A percentile compares a stretch with the other conserved stretches of the same genome.
These are phyloP conservation scores for Saccharomycopsis amapae DNA, from an alignment of 805 yeast species.

Conservation along the genomic window DNA sequence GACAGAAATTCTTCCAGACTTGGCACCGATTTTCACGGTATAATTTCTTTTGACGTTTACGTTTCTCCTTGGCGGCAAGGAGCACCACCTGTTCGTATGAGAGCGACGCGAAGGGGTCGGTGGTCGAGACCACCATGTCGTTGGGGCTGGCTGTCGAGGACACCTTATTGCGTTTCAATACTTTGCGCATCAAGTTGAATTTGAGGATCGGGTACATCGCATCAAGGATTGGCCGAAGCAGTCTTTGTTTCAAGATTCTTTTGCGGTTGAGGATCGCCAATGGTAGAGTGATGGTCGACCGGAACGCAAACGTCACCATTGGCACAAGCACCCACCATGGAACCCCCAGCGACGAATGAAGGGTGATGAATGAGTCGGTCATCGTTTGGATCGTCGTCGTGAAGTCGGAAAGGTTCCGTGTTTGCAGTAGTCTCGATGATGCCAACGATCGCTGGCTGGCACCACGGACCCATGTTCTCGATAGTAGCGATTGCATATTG, in stretches of 20 bases:
- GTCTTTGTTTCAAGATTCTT: constrained; percentile 63
- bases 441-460: too few species aligned
- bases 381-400: too few species aligned
- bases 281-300: constrained; percentile 69
- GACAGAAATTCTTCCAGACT: constrained; percentile 67
- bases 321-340: constrained; percentile 88
- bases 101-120: constrained; percentile 34
- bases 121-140: constrained; percentile 21
- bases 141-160: neutral
- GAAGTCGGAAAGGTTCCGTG: too few species aligned
- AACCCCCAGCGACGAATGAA: constrained; percentile 52
- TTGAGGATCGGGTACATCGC: constrained; percentile 73
- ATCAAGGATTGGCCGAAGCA: constrained; percentile 59
- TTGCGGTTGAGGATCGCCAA: constrained; percentile 66
- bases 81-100: constrained; percentile 74
- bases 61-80: constrained; percentile 67
- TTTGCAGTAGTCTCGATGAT: too few species aligned
- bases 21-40: constrained; percentile 64
- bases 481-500: too few species aligned
- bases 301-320: constrained; percentile 53
- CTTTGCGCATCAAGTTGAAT: constrained; percentile 41
- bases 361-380: constrained; percentile 34
- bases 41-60: constrained; percentile 65
- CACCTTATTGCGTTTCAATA: constrained; percentile 27
- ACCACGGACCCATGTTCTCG: too few species aligned